Evolutionary conservation across 495 filamentous ascomycete species (phyloP), one percentile per base, ranked within the genome.

Genomic region (Astrocystis sublimbata): DNA sequence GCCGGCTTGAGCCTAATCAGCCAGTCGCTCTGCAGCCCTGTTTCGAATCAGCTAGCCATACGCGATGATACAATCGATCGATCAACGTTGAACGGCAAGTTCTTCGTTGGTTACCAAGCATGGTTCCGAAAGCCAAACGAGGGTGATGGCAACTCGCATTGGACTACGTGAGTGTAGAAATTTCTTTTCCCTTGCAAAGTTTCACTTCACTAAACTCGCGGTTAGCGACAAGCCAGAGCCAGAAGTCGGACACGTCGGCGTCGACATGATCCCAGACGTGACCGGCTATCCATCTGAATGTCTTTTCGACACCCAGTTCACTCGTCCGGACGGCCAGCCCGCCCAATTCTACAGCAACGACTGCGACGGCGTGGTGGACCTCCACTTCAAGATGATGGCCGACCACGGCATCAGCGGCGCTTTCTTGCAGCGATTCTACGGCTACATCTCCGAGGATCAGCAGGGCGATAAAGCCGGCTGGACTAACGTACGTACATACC

Each of bases 21-120:
- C n/a, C 41, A 55, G 41, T 56, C 47, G 6, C 13, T 49, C 4
- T 46, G 50, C 10, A 28, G 41, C 33, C 15, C 60, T 35, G 26
- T 24, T 23, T 26, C 50, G 15, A 19, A 1, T 7, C 59, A 58
- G 13, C 40, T 13, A 12, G 42, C 30, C 13, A 24, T 19, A 57
- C 61, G 63, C n/a, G 43, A 67, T 52, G 60, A 35, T 19, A 53
- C 52, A 15, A 65, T 74, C 40, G 70, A 72, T 31, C 60, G 60
- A 53, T 68, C 63, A 24, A 68, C 67, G 12, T 60, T 74, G 36
- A 64, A 72, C 33, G 68, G 65, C 0, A 71, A 72, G 30, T 51
- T 72, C 13, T 66, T 74, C 4, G 68, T 71, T n/a, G 71, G 71
- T 28, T 74, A 72, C 30, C 70, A 72, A 49, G 71, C 67, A 21